Evolutionary conservation across 805 yeast species (phyloP).

Genomic region (Clavispora vitiphila): DNA sequence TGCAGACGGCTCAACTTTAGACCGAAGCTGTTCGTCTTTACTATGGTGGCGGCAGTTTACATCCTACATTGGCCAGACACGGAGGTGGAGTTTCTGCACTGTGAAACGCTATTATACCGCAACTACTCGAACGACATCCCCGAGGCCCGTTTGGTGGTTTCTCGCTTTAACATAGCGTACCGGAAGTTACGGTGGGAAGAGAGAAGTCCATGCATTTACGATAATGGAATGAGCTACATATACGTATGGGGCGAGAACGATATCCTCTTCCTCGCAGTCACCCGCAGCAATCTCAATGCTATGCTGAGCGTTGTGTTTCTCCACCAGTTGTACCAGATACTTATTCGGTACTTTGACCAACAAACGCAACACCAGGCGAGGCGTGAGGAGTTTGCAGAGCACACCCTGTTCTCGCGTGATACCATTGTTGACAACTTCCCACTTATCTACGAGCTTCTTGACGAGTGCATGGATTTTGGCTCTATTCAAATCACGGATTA

Average conservation of each 20-base stretch:
- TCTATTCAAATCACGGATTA: conserved; percentile 80
- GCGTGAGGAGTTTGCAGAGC: not conserved
- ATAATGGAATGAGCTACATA: conserved; percentile 51
- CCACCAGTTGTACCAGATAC: conserved; percentile 29
- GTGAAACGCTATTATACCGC: conserved; percentile 32
- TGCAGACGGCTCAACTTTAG: not conserved
- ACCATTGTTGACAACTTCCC: conserved; percentile 67
- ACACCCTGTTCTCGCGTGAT: conserved; percentile 27
- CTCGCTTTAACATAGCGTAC: conserved; percentile 21
- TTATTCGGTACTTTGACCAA: conserved; percentile 22
- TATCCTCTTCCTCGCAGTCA: conserved; percentile 38
- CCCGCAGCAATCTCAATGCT: conserved; percentile 46
- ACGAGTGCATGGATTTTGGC: conserved; percentile 88
- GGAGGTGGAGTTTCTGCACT: conserved; percentile 17
- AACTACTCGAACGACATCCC: conserved; percentile 30
- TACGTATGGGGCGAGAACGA: conserved; percentile 45
- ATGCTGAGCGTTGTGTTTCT: conserved; percentile 57
- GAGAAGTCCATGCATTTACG: conserved; percentile 39
- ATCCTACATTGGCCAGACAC: conserved; percentile 32
- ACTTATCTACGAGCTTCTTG: conserved; percentile 74
- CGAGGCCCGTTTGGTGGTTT: conserved; percentile 17
- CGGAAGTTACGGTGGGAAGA: conserved; percentile 10
- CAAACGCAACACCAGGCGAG: not conserved
- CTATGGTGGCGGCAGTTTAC: conserved; percentile 36
- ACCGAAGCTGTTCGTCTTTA: not conserved